phyloP scores from a whole-genome alignment of 2,329 filamentous ascomycete genomes.

The Coniochaeta sp. region DNA sequence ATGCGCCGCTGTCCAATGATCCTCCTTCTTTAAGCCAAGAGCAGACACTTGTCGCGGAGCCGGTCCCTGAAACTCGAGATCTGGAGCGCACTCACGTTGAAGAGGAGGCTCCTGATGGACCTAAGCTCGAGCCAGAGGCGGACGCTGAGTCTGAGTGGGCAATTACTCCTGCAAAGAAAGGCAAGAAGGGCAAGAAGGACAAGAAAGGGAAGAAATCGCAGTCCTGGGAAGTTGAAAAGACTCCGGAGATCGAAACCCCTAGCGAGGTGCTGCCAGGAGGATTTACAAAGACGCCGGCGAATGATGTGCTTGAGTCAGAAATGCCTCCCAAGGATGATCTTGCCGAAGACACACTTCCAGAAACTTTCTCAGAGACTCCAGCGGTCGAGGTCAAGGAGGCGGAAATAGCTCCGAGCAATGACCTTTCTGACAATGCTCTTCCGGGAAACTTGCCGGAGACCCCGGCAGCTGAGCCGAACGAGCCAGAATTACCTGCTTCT shows the following conservation, averaged over 20 bases:
- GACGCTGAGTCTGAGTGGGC: not conserved
- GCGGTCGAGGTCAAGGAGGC: not conserved
- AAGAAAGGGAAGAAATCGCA: slow-evolving; percentile 19
- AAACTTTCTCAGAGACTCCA: not conserved
- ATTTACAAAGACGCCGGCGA: not conserved
- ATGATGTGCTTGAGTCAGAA: not conserved
- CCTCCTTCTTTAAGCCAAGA: not conserved
- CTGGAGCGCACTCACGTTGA: not conserved
- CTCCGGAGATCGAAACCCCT: not conserved
- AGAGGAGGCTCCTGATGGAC: not conserved
- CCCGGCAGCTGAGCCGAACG: slow-evolving; percentile 1
- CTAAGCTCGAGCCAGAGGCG: not conserved
- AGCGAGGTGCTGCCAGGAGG: not conserved
- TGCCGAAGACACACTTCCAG: not conserved
- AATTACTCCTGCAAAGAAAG: slow-evolving; percentile 14
- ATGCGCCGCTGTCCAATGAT: not conserved
- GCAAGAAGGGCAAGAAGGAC: slow-evolving; percentile 21
- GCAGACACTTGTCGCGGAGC: not conserved
- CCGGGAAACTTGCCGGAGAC: not conserved
- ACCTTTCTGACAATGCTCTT: not conserved
- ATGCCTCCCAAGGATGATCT: not conserved
- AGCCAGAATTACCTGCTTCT: slow-evolving; percentile 4
- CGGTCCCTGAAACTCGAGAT: not conserved
- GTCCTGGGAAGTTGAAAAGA: slow-evolving; percentile 7
- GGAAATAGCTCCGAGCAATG: not conserved